A percentile compares a stretch with the other conserved stretches of the same genome.
Conservation (phyloP, 371 early-diverging fungal genomes). For the Basidiobolus heterosporus region DNA sequence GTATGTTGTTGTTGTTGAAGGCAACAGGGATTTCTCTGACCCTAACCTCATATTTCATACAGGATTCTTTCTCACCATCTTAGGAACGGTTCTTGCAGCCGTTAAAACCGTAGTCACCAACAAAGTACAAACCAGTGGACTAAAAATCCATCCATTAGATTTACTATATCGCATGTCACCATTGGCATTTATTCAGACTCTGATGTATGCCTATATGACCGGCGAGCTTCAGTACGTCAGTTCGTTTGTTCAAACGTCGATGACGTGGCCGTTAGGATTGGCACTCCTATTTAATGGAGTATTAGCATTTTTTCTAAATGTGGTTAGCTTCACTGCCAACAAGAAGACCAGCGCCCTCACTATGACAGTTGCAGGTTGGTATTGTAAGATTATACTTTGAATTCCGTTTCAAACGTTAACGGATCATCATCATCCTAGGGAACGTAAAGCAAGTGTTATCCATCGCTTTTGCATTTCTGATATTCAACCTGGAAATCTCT, state of each 20-base stretch:
- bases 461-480: slow-evolving; percentile 52
- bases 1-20: slow-evolving; percentile 3
- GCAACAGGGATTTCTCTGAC: not conserved
- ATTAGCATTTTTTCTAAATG: slow-evolving; percentile 69
- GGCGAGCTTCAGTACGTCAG: slow-evolving; percentile 46
- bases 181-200: slow-evolving; percentile 56
- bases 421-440: slow-evolving; percentile 17
- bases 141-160: slow-evolving; percentile 66
- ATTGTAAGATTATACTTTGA: not conserved
- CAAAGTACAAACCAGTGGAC: slow-evolving; percentile 52
- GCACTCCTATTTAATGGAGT: slow-evolving; percentile 55
- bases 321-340: slow-evolving; percentile 68
- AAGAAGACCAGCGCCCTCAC: slow-evolving; percentile 68
- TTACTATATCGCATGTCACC: slow-evolving; percentile 68
- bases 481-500: slow-evolving; percentile 52
- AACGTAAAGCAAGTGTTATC: slow-evolving; percentile 77
- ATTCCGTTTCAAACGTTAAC: not conserved
- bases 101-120: slow-evolving; percentile 77
- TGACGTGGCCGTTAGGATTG: slow-evolving; percentile 21
- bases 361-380: slow-evolving; percentile 68
- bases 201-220: slow-evolving; percentile 37
- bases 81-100: slow-evolving; percentile 66
- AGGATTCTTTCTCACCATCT: slow-evolving; percentile 61
- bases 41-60: not conserved
- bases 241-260: slow-evolving; percentile 25